Percentiles rank a stretch among this genome's conserved stretches.
Evolutionary conservation across 2,329 filamentous ascomycete genomes (phyloP).

Genomic region (Diaporthe capsici): DNA sequence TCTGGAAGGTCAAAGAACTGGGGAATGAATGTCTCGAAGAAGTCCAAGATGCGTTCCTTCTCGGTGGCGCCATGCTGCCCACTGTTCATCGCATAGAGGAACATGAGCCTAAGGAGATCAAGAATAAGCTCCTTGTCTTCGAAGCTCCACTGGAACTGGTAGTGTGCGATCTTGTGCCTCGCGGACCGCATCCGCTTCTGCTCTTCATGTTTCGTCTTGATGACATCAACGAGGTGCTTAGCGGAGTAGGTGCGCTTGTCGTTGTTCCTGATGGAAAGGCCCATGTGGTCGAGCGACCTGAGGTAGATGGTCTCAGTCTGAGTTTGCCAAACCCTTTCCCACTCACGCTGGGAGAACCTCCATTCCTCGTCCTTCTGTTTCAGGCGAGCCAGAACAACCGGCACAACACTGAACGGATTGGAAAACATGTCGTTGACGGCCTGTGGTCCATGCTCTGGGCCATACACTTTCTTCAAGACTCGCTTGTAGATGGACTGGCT

Average conservation of each 20-base stretch:
- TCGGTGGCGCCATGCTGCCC: slow-evolving; percentile 80
- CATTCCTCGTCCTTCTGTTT: slow-evolving; percentile 98
- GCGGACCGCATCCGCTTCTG: slow-evolving; percentile 80
- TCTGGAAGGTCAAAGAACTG: slow-evolving; percentile 83
- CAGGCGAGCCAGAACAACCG: slow-evolving; percentile 87
- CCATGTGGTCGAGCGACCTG: slow-evolving; percentile 97
- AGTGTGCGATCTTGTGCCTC: slow-evolving; percentile 69
- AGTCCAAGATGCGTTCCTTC: slow-evolving; percentile 80
- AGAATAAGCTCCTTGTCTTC: slow-evolving; percentile 77
- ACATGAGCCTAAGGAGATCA: slow-evolving; percentile 73
- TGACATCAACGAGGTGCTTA: slow-evolving; percentile 90
- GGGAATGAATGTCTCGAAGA: slow-evolving; percentile 82
- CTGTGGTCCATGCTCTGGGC: slow-evolving; percentile 83
- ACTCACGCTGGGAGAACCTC: slow-evolving; percentile 96
- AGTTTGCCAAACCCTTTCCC: slow-evolving; percentile 98
- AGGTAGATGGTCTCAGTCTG: slow-evolving; percentile 96
- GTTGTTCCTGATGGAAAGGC: slow-evolving; percentile 86
- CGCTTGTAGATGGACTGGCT: slow-evolving; percentile 98
- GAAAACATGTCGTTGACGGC: slow-evolving; percentile 91
- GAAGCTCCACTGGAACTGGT: slow-evolving; percentile 84
- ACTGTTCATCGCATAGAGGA: slow-evolving; percentile 76
- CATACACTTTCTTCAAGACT: slow-evolving; percentile 97
- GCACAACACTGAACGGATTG: slow-evolving; percentile 88
- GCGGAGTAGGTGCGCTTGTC: slow-evolving; percentile 94
- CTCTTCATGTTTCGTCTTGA: slow-evolving; percentile 94